Evolutionary conservation across 345 rosid species (phyloP), one percentile per base, ranked within the genome.

Genomic region (Jatropha curcas): DNA sequence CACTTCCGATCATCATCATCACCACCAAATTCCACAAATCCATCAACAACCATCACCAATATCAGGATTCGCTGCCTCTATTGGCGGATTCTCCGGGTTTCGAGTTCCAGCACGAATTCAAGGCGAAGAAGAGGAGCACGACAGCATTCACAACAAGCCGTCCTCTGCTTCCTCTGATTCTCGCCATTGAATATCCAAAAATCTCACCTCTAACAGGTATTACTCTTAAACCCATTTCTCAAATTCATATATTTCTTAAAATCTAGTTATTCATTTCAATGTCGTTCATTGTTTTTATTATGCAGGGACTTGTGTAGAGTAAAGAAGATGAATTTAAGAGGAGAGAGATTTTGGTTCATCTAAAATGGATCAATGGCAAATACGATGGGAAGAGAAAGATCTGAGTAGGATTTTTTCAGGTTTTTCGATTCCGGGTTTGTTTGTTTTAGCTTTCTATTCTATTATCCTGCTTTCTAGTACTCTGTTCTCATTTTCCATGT

Each of bases 21-120:
- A 72, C 64, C 75, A 72, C 53, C 82, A 84, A 19, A 76, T 86
- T 25, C 76, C 82, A 68, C 74, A 76, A 70, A 76, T 85, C 59
- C 65, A 84, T 60, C 80, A 85, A 10, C 72, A 69, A 78, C 94
- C 76, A 66, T 73, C 87, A 56, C 72, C 68, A 60, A 80, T 85
- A 10, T 82, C 88, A 48, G 91, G 87, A 77, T 87, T 86, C 63
- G 79, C 92, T 59, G 34, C 83, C 10, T 19, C 85, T 8, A 37
- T 85, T 17, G 85, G 90, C 63, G 94, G 82, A 76, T 88, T 87
- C 84, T 83, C 91, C 59, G 92, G 96, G 60, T 91, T 88, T 71
- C 88, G 84, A 66, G 76, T 91, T 81, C 97, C 98, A 80, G 90
- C 93, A 86, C 98, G 90, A 84, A 88, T 90, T 80, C 92, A 88